Base-by-base conservation (phyloP, 1,284 basidiomycete species). In the Thelephora terrestris region DNA sequence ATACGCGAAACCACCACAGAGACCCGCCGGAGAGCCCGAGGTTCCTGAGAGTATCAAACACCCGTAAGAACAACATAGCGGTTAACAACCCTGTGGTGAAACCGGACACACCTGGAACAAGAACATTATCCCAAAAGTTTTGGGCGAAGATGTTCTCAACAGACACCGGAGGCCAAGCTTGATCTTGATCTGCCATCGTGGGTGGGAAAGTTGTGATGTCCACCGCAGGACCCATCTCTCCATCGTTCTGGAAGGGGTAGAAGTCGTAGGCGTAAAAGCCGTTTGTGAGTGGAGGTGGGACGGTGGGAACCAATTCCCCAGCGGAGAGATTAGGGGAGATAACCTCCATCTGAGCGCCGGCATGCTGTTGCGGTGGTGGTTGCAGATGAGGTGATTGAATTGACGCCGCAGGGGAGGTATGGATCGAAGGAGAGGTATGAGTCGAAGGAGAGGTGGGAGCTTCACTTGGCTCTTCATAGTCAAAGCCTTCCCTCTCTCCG, bases 151-250 rank as follows among this genome's bases (percentile, higher is more conserved):
- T 82, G 58, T 78, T 81, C 57, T 89, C 86, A 81, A 90, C 87
- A 43, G 84, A 80, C 52, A 89, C 58, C 20, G 39, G 6, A 42
- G 20, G 12, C 62, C 78, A 72, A 38, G 63, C 68, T 57, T 67
- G 62, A 59, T 72, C 61, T 52, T 79, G 74, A 7, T 75, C 71
- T 37, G 77, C 81, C 82, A 88, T 86, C 45, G 83, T 87, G 24
- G 85, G 85, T 44, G 86, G 85, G 74, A 88, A 88, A 46, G 80
- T 85, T 44, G 81, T 76, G 57, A 88, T 79, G 60, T 88, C 86
- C 51, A 73, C 77, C 17, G 80, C 81, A 7, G 83, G 85, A 0
- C 84, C 83, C 82, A 87, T 88, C 68, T 89, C 86, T 45, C 85
- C 71, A 47, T 79, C 78, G 57, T 85, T 79, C 51, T 80, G 76